Base-by-base conservation (phyloP, 1,284 basidiomycete genomes). In the Albatrellus sp. region DNA sequence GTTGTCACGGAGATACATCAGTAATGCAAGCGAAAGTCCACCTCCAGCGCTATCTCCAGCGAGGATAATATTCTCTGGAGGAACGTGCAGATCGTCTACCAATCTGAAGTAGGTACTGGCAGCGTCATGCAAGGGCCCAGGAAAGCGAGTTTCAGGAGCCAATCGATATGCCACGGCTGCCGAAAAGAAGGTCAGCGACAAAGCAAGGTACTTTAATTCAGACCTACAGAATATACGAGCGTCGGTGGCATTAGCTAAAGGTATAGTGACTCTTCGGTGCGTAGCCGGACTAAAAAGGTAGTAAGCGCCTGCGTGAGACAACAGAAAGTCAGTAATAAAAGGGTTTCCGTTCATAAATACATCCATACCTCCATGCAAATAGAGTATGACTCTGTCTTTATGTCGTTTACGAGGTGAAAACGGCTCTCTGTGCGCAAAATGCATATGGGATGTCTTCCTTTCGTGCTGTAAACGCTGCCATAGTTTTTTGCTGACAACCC, bases 1-100 rank as follows among this genome's bases (percentile, higher is more conserved):
- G 52, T 90, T 86, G 57, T 94, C 90, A 19, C 90, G 72, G 17
- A 98, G 76, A 60, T 98, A 98, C 77, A 96, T 83, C 52, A 96
- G 68, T 45, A 93, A 64, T 1, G 91, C 93, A 3, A 97, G 69
- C 10, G 80, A 73, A 9, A 98, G 64, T 0, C 89, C 94, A 16
- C 92, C 94, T 3, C 94, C 94, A 3, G 93, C 94, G 49, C 88
- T 92, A 60, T 98, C 94, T 1, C 92, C 93, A 12, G 85, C 77
- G 40, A 98, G 61, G 46, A 93, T 68, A 49, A 96, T 87, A 55
- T 93, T 93, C 60, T 89, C 80, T 0, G 94, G 77, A 2, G 91
- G 88, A 46, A 98, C 92, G 40, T 82, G 80, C 33, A 98, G 75
- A 52, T 97, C 90, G 44, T 92, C 83, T 2, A 84, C 75, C 11